A percentile compares a stretch with the other conserved stretches of the same genome.
Evolutionary conservation across 192 early-diverging fungal species (phyloP).

Genomic region (Chytriomyces sp.): DNA sequence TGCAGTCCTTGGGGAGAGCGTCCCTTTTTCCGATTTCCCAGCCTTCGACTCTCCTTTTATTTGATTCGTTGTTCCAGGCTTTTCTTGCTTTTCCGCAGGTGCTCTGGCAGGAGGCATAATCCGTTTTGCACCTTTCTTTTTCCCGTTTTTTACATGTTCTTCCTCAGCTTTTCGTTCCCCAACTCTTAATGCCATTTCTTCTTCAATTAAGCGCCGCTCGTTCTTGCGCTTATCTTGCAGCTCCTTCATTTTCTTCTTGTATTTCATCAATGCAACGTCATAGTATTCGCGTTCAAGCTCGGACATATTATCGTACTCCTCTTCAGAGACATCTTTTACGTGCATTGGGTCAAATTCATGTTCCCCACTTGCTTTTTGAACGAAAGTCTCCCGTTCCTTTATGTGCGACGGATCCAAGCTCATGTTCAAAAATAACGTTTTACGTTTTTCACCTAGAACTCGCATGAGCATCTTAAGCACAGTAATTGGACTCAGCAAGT

Average conservation of each 20-base stretch:
- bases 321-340: constrained; percentile 53
- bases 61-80: constrained; percentile 36
- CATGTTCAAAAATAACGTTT: constrained; percentile 44
- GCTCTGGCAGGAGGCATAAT: constrained; percentile 21
- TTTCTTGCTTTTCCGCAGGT: constrained; percentile 35
- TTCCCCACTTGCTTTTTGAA: constrained; percentile 30
- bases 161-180: constrained; percentile 59
- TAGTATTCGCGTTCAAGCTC: constrained; percentile 51
- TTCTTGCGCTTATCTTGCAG: constrained; percentile 52
- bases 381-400: constrained; percentile 45
- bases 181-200: constrained; percentile 45
- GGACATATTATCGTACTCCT: constrained; percentile 58
- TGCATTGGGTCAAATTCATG: constrained; percentile 48
- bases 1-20: constrained; percentile 43
- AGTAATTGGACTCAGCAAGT: constrained; percentile 21
- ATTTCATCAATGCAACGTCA: constrained; percentile 47
- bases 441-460: constrained; percentile 39
- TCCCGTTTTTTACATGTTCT: constrained; percentile 41
- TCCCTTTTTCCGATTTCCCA: constrained; percentile 29
- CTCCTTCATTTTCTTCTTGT: constrained; percentile 49
- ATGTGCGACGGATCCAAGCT: constrained; percentile 45
- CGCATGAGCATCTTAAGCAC: constrained; percentile 44
- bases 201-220: constrained; percentile 52
- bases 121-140: constrained; percentile 36
- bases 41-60: constrained; percentile 27